Evolutionary conservation across 1,284 basidiomycete species (phyloP), one percentile per base, ranked within the genome.

Genomic region (Wallemia hederae): DNA sequence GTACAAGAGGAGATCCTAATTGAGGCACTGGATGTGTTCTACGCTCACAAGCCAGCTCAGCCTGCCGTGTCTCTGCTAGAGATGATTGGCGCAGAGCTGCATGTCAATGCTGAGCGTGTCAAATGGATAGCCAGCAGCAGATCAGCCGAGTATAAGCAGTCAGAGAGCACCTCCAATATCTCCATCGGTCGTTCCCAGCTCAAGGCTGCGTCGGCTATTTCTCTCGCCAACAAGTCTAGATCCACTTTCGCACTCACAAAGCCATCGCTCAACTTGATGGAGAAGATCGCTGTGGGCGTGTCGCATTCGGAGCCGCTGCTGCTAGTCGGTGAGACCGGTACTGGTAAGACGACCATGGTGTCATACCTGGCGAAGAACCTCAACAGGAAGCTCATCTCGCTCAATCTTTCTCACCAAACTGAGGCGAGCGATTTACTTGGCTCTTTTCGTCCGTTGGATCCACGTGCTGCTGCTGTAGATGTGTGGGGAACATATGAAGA

Each of bases 301-400:
- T 75, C 81, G 0, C 74, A 84, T 33, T 72, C 73, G 17, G 94
- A 99, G 69, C 90, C 94, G 0, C 75, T 92, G 0, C 77, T 99
- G 1, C 77, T 98, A 24, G 91, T 92, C 0, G 94, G 94, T 61
- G 94, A 99, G 74, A 99, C 94, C 0, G 94, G 94, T 55, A 99
- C 94, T 0, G 94, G 94, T 33, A 99, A 99, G 72, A 99, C 94
- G 1, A 94, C 90, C 56, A 78, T 82, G 1, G 80, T 98, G 22
- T 87, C 90, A 24, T 81, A 94, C 65, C 77, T 98, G 24, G 85
- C 94, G 22, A 76, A 80, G 2, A 72, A 86, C n/a, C 76, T 94
- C 27, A 78, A 78, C 19, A 79, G 80, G 33, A 80, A 82, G 0
- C 76, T 98, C 55, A 78, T 88, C 55, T 88, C 88, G 0, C 78